Evolutionary conservation across 1,139 yeast species (phyloP).

Genomic region (Williopsis jadinii): DNA sequence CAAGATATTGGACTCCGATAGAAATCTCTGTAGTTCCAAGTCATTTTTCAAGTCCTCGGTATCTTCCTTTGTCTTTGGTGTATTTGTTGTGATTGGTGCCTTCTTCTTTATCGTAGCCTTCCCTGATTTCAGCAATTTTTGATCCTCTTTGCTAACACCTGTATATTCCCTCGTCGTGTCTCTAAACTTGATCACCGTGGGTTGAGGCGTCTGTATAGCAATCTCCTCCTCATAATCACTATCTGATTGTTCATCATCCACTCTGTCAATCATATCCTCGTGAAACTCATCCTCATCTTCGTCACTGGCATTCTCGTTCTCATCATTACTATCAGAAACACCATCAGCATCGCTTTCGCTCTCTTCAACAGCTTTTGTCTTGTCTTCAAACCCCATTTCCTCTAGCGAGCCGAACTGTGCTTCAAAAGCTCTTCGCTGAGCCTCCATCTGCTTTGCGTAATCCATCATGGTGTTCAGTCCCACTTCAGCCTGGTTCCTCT

Average conservation of each 20-base stretch:
- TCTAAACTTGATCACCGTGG: slow-evolving; percentile 40
- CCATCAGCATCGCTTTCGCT: slow-evolving; percentile 16
- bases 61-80: slow-evolving; percentile 19
- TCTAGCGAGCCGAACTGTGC: slow-evolving; percentile 63
- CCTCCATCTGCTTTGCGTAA: slow-evolving; percentile 30
- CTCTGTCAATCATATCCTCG: slow-evolving; percentile 11
- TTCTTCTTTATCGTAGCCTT: slow-evolving; percentile 22
- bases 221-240: no score
- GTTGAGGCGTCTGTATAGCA: slow-evolving; percentile 18
- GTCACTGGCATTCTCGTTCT: slow-evolving; percentile 11
- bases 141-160: slow-evolving; percentile 36
- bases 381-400: slow-evolving; percentile 52
- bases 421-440: slow-evolving; percentile 57
- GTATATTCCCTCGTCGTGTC: slow-evolving; percentile 28
- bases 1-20: slow-evolving; percentile 81
- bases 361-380: slow-evolving; percentile 29
- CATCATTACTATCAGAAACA: slow-evolving; percentile 1
- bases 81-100: neutral
- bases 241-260: slow-evolving; percentile 3
- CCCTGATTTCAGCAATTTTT: slow-evolving; percentile 34
- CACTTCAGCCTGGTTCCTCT: no score
- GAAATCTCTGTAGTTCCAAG: slow-evolving; percentile 70
- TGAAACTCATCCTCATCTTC: slow-evolving; percentile 13
- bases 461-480: no score
- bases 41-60: slow-evolving; percentile 59